A percentile compares a stretch with the other conserved stretches of the same genome.
Evolutionary conservation across 768 basidiomycete genomes (phyloP).

Genomic region (Lactarius sp.): DNA sequence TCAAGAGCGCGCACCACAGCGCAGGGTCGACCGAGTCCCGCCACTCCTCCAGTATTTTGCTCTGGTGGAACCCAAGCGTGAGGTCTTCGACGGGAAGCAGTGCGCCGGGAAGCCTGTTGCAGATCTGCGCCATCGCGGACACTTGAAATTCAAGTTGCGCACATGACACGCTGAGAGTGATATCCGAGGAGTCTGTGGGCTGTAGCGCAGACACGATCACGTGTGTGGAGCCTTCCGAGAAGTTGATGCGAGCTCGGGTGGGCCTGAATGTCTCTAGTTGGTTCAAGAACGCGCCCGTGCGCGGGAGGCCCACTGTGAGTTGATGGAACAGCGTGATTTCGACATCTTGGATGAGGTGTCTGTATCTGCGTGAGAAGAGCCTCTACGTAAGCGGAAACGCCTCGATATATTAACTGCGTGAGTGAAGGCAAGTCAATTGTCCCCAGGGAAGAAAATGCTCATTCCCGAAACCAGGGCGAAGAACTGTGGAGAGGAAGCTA

Average conservation of each 20-base stretch:
- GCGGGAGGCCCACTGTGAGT: conserved; percentile 6
- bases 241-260: conserved; percentile 4
- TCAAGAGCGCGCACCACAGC: conserved; percentile 8
- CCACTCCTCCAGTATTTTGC: background rate
- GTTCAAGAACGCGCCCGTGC: background rate
- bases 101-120: background rate
- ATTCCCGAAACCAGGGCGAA: conserved; percentile 8
- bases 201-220: background rate
- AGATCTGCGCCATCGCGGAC: conserved; percentile 10
- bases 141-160: conserved; percentile 13
- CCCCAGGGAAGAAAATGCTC: background rate
- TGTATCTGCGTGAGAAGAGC: conserved; percentile 10
- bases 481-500: conserved; percentile 12
- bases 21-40: background rate
- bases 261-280: background rate
- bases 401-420: conserved; percentile 13
- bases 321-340: conserved; percentile 17
- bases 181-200: background rate
- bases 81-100: conserved; percentile 7
- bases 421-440: conserved; percentile 6
- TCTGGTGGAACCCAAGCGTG: conserved; percentile 9
- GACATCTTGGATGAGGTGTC: conserved; percentile 6
- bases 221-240: background rate
- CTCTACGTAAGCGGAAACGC: conserved; percentile 13
- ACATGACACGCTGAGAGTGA: conserved; percentile 3